Evolutionary conservation across 345 rosid genomes (phyloP).

Genomic region (Eucalyptus marginata): DNA sequence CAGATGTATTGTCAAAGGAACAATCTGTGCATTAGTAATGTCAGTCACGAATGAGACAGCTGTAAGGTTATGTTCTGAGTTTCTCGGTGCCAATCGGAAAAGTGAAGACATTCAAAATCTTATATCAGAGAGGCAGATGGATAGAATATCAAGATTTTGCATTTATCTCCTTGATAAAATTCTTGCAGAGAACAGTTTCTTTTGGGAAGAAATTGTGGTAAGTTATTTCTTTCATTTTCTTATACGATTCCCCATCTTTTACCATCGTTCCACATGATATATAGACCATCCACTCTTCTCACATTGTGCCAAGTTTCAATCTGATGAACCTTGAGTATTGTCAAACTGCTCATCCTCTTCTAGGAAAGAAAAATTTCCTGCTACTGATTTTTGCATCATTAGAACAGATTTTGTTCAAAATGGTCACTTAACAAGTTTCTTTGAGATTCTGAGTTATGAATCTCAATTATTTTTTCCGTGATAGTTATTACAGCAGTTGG

Average conservation of each 20-base stretch:
- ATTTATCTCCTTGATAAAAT: constrained; percentile 59
- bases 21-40: constrained; percentile 47
- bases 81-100: neutral
- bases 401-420: neutral
- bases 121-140: constrained; percentile 23
- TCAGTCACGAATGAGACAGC: constrained; percentile 37
- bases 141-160: constrained; percentile 52
- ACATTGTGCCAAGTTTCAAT: neutral
- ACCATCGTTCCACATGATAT: neutral
- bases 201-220: constrained; percentile 69
- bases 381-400: neutral
- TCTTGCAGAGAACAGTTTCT: constrained; percentile 38
- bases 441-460: neutral
- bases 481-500: neutral
- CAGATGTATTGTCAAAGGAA: constrained; percentile 52
- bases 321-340: neutral
- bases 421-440: neutral
- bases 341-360: neutral
- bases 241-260: neutral
- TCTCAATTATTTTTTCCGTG: neutral
- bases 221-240: constrained; percentile 1
- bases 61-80: constrained; percentile 27
- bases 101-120: constrained; percentile 1
- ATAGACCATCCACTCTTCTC: neutral
- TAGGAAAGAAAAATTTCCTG: neutral